Percentiles rank a stretch among this genome's conserved stretches.
phyloP scores from a whole-genome alignment of 2,329 filamentous ascomycete genomes.

The Fusarium tupiense region DNA sequence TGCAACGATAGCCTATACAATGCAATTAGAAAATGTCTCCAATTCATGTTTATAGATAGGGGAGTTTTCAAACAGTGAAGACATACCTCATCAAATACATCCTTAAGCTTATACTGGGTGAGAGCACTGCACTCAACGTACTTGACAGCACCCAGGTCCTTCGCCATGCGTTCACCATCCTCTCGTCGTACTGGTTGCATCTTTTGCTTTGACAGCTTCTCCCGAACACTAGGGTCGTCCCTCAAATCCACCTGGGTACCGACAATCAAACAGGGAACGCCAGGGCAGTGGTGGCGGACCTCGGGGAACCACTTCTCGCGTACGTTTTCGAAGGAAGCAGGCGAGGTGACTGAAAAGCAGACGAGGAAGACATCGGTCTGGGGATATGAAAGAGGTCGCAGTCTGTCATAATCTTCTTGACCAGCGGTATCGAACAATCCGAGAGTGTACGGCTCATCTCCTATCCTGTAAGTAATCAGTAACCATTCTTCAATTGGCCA shows the following conservation, averaged over 20 bases:
- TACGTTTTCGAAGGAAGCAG: constrained; percentile 98
- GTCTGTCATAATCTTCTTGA: constrained; percentile 98
- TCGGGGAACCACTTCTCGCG: constrained; percentile 99
- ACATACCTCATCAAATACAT: constrained; percentile 97
- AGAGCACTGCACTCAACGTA: constrained; percentile 98
- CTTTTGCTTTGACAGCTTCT: constrained; percentile 95
- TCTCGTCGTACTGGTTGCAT: constrained; percentile 93
- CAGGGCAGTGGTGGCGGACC: constrained; percentile 97
- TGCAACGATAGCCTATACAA: constrained; percentile 87
- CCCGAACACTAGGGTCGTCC: constrained; percentile 85
- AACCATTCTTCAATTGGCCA: background rate
- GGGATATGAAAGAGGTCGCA: constrained; percentile 95
- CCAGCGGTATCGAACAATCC: constrained; percentile 98
- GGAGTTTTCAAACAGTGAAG: background rate
- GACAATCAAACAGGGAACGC: constrained; percentile 96
- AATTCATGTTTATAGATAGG: too few species aligned
- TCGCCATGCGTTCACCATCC: constrained; percentile 95
- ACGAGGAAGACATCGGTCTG: constrained; percentile 99
- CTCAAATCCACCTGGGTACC: constrained; percentile 97
- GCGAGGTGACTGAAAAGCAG: constrained; percentile 97
- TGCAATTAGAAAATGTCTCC: constrained; percentile 25
- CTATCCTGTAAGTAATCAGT: constrained; percentile 75
- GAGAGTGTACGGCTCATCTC: constrained; percentile 96
- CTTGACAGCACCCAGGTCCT: constrained; percentile 96
- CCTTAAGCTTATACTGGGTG: constrained; percentile 98